Evolutionary conservation across 1,284 basidiomycete species (phyloP), one percentile per base, ranked within the genome.

Genomic region (Papiliotrema fonsecae): DNA sequence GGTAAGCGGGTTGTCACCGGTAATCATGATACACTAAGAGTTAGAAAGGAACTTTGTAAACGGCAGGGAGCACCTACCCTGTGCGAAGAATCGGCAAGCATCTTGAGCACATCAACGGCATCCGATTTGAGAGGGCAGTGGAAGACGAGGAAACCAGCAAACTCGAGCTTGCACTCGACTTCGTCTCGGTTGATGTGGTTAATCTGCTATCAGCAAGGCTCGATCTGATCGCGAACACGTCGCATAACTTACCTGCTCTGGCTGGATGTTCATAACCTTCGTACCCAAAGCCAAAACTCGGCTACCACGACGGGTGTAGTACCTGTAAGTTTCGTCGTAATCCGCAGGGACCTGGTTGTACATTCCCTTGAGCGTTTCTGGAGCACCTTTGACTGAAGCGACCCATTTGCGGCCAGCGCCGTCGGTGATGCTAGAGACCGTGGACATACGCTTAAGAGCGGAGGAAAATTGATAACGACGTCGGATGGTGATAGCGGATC

Each of bases 381-480:
- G 92, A 0, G 93, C 92, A 51, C 92, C 93, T 75, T 97, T 97
- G 50, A 94, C 90, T 2, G 88, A 81, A 3, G 76, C 75, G 40
- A 78, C 58, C 59, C 65, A 69, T 47, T 69, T 66, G 28, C 64
- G 56, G 32, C 72, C 71, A 22, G 50, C 37, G 4, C 58, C 49
- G 24, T 75, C 73, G 6, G 69, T 63, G 22, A 85, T 81, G 37
- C 90, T 76, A 11, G 89, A 86, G 24, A 97, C 77, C 2, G 91
- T 96, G 4, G 88, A 89, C 92, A 97, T 97, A 55, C 92, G 82
- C 75, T 97, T 97, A 51, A 97, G 79, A 2, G 90, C 87, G 5
- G 90, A 94, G 25, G 90, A 93, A 76, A 97, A 97, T 61, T 96
- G 92, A 81, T 91, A 97, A 22, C 92, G 85, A 30, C 92, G 83